Percentiles rank a stretch among this genome's conserved stretches.
phyloP scores from a whole-genome alignment of 176 grass and related monocot species.

The Rhynchospora tenuis region DNA sequence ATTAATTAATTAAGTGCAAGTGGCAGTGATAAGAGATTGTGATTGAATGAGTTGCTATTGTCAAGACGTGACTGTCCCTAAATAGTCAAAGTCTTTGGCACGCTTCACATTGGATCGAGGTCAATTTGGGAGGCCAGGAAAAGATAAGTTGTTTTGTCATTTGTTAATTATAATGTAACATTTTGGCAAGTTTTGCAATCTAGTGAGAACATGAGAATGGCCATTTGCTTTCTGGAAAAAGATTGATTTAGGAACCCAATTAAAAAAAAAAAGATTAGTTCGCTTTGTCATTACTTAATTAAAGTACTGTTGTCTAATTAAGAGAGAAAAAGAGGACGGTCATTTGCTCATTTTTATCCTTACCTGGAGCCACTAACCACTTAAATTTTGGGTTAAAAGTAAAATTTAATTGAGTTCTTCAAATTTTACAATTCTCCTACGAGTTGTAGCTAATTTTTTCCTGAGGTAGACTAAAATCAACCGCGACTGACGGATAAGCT shows the following conservation, averaged over 20 bases:
- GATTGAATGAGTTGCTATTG: slow-evolving; percentile 8
- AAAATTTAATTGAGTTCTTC: neutral
- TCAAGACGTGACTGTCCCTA: neutral
- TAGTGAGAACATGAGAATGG: neutral
- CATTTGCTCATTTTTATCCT: neutral
- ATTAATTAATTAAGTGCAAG: slow-evolving; percentile 7
- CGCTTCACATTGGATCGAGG: neutral
- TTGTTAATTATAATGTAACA: neutral
- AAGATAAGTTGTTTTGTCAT: neutral
- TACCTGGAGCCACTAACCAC: neutral
- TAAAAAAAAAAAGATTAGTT: neutral
- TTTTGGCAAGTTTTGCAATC: neutral
- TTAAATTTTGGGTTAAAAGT: neutral
- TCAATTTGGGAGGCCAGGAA: slow-evolving; percentile 24
- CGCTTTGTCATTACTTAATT: neutral
- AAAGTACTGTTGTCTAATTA: slow-evolving; percentile 5
- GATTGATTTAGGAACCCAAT: slow-evolving; percentile 1
- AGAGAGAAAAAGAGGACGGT: neutral
- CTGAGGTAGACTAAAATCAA: too few species aligned
- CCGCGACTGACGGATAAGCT: too few species aligned
- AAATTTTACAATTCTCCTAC: neutral
- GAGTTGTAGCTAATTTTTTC: neutral
- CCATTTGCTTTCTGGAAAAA: neutral
- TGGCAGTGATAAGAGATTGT: neutral
- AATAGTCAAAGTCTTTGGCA: slow-evolving; percentile 20